Base-by-base conservation (phyloP, 2,329 filamentous ascomycete species). In the Capronia coronata region DNA sequence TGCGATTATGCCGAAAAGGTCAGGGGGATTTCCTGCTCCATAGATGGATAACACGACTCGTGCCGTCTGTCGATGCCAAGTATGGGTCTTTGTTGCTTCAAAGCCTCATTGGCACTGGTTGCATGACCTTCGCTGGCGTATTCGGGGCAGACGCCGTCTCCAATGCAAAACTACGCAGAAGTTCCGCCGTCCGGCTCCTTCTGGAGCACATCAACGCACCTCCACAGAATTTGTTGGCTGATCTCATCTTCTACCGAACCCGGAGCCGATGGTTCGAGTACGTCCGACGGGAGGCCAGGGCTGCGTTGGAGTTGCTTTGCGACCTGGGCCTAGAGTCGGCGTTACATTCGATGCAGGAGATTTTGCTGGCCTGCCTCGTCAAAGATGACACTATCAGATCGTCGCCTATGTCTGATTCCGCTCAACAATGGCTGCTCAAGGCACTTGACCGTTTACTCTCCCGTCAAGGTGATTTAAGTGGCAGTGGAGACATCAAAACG, bases 101-200 rank as follows among this genome's bases (percentile, higher is more conserved):
- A 14, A 64, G 68, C 18, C 63, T 75, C 2, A 65, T 74, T 32
- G 68, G 70, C 10, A 68, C 70, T 29, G 68, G 70, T n/a, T 71
- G 71, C 48, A 62, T 73, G 14, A 69, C 68, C 3, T 65, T 74
- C 30, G 61, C 64, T 27, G 64, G 65, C 11, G 67, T 74, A 35
- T 58, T 72, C 6, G 55, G 51, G 40, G 51, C 41, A 22, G 27
- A 47, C 13, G 14, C 19, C 14, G 29, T 37, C 16, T 39, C 32
- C 23, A 57, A 56, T 51, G 38, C 49, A 37, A 43, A 41, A 22
- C 18, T 42, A 3, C 21, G 51, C 3, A 41, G 48, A 37, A 43
- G 39, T 22, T 27, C 49, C 55, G 62, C 37, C 46, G 60, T 66
- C 18, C 65, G 62, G 43, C 64, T 61, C 42, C 51, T 71, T 6